Percentiles rank a stretch among this genome's conserved stretches.
Evolutionary conservation across 768 basidiomycete species (phyloP).

Genomic region (Mycena capillaripes): DNA sequence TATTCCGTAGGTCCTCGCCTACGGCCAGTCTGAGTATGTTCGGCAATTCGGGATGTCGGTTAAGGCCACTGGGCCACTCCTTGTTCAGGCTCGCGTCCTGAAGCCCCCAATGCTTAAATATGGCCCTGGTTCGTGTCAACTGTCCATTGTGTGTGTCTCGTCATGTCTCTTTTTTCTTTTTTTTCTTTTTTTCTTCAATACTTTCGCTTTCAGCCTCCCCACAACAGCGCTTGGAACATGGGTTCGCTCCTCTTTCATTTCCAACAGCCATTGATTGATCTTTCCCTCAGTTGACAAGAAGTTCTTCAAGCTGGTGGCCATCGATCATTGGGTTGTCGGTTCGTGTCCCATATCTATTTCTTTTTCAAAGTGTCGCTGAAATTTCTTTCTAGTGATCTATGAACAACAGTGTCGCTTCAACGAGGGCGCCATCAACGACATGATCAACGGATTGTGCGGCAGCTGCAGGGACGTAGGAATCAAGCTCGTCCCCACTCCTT

Average conservation of each 20-base stretch:
- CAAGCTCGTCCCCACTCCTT: slow-evolving; percentile 57
- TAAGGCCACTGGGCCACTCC: slow-evolving; percentile 63
- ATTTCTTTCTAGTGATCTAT: too few species aligned
- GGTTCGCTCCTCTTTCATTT: too few species aligned
- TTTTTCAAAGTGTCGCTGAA: too few species aligned
- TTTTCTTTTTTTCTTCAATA: slow-evolving; percentile 26
- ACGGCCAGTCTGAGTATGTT: slow-evolving; percentile 83
- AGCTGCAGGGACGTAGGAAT: slow-evolving; percentile 78
- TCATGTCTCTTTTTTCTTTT: slow-evolving; percentile 16
- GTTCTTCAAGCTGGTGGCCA: slow-evolving; percentile 69
- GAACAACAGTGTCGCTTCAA: slow-evolving; percentile 73
- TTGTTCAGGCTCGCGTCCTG: slow-evolving; percentile 73
- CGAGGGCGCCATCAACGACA: slow-evolving; percentile 60
- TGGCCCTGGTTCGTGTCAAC: slow-evolving; percentile 67
- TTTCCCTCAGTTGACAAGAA: slow-evolving; percentile 80
- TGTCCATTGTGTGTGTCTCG: slow-evolving; percentile 64
- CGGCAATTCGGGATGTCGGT: slow-evolving; percentile 81
- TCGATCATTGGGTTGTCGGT: slow-evolving; percentile 74
- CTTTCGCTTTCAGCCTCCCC: too few species aligned
- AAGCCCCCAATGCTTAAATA: slow-evolving; percentile 77
- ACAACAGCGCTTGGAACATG: slow-evolving; percentile 82
- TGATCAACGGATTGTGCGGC: slow-evolving; percentile 65
- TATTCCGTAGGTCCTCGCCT: slow-evolving; percentile 77
- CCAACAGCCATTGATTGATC: too few species aligned
- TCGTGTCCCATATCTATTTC: too few species aligned